Evolutionary conservation across 2,329 filamentous ascomycete genomes (phyloP).

Genomic region (Aspergillus tanneri): DNA sequence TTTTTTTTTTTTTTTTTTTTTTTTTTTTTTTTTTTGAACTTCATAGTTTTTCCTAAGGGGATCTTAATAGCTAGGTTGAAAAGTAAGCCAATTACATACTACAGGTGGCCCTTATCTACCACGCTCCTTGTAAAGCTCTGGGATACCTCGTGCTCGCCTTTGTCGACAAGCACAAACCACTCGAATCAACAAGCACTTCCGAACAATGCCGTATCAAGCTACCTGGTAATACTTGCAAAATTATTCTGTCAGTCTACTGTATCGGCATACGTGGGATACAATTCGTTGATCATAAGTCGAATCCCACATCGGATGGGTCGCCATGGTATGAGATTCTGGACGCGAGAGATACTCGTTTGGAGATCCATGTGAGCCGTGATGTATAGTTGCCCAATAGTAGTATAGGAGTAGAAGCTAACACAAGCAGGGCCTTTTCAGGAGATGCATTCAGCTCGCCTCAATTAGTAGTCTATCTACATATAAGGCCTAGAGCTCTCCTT

Average conservation of each 20-base stretch:
- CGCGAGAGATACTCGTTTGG: background rate
- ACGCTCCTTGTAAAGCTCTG: too few species aligned
- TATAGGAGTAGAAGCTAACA: constrained; percentile 5
- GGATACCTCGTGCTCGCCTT: too few species aligned
- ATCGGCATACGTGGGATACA: constrained; percentile 14
- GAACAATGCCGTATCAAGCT: background rate
- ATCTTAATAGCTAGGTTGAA: too few species aligned
- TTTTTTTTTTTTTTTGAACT: too few species aligned
- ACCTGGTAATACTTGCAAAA: constrained; percentile 1
- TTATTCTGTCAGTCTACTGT: constrained; percentile 10
- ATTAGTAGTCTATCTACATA: background rate
- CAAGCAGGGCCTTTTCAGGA: constrained; percentile 11
- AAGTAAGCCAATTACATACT: too few species aligned
- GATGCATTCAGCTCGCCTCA: constrained; percentile 4
- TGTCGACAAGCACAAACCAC: too few species aligned
- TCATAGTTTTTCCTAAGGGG: too few species aligned
- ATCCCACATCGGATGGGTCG: constrained; percentile 9
- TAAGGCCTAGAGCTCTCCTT: constrained; percentile 14
- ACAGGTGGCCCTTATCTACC: too few species aligned
- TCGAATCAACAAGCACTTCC: background rate
- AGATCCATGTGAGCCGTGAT: constrained; percentile 3
- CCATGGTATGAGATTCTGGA: constrained; percentile 20
- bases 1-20: too few species aligned
- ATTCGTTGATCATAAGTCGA: constrained; percentile 6
- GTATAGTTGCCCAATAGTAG: background rate